These are phyloP conservation scores for Rubroboletus pulcherrimus DNA, from an alignment of 768 basidiomycete genomes.

Conservation along the genomic window DNA sequence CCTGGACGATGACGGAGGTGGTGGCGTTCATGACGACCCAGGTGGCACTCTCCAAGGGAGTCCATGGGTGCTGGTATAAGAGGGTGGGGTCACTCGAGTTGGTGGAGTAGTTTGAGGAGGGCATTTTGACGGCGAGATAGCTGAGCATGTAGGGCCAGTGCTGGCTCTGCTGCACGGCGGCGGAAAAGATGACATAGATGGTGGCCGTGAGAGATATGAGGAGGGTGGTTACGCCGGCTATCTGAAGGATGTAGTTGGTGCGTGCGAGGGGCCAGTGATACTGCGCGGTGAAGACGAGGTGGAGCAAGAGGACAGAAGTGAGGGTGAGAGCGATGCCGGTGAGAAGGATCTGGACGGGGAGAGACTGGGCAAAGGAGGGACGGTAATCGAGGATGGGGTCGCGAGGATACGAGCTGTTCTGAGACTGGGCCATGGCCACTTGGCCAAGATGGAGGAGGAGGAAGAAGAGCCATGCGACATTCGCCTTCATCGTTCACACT, in stretches of 20 bases:
- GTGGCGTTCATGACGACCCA: slow-evolving; percentile 90
- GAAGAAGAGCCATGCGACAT: not conserved
- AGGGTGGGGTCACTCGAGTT: slow-evolving; percentile 25
- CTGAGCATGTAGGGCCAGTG: slow-evolving; percentile 95
- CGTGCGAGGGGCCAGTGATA: slow-evolving; percentile 95
- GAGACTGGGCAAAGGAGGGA: slow-evolving; percentile 79
- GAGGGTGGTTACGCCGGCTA: slow-evolving; percentile 78
- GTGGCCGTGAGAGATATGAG: slow-evolving; percentile 76
- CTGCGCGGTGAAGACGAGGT: slow-evolving; percentile 91
- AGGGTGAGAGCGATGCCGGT: slow-evolving; percentile 84
- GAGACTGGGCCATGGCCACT: slow-evolving; percentile 21
- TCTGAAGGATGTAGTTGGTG: slow-evolving; percentile 86
- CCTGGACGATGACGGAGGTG: slow-evolving; percentile 82
- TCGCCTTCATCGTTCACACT: not conserved
- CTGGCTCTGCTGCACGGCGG: slow-evolving; percentile 57
- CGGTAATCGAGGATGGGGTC: slow-evolving; percentile 80
- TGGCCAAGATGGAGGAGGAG: slow-evolving; percentile 6
- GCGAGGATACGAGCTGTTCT: slow-evolving; percentile 10
- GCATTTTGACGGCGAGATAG: slow-evolving; percentile 78
- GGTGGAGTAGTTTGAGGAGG: slow-evolving; percentile 20
- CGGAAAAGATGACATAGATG: slow-evolving; percentile 66
- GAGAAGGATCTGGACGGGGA: slow-evolving; percentile 87
- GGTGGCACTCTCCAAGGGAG: slow-evolving; percentile 55
- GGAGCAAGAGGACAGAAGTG: slow-evolving; percentile 79
- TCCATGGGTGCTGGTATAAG: slow-evolving; percentile 48